phyloP scores from a whole-genome alignment of 768 basidiomycete species.

The Coprinopsis strossmayeri region DNA sequence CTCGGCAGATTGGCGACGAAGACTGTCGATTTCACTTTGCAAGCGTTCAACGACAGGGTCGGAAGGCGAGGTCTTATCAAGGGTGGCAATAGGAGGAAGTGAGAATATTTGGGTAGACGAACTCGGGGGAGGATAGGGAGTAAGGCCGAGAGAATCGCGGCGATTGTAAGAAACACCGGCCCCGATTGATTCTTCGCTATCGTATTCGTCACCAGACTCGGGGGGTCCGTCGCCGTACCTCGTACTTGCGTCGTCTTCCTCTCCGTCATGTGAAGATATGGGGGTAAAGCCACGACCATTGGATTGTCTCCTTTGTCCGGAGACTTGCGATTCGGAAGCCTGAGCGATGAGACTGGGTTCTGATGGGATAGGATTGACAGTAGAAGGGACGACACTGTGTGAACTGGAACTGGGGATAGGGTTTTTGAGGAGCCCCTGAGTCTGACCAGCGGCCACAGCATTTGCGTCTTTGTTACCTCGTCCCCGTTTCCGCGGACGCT shows the following conservation, averaged over 20 bases:
- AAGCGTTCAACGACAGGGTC: constrained; percentile 38
- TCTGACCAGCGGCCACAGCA: no score
- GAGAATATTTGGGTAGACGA: constrained; percentile 26
- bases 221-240: constrained; percentile 12
- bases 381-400: background rate
- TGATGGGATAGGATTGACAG: background rate
- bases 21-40: constrained; percentile 55
- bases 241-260: constrained; percentile 31
- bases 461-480: constrained; percentile 44
- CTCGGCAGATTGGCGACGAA: constrained; percentile 64
- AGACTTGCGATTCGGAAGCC: background rate
- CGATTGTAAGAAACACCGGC: constrained; percentile 29
- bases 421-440: no score
- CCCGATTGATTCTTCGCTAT: constrained; percentile 48
- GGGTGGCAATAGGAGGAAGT: constrained; percentile 37
- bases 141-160: constrained; percentile 22
- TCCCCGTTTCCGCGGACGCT: constrained; percentile 77
- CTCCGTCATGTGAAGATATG: constrained; percentile 22
- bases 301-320: background rate
- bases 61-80: constrained; percentile 19
- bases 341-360: background rate
- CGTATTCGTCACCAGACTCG: constrained; percentile 46
- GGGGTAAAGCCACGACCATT: background rate
- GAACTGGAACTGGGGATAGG: background rate
- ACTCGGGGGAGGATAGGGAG: constrained; percentile 21